Evolutionary conservation across 1,139 yeast species (phyloP), one percentile per base, ranked within the genome.

Genomic region (Candida mesenterica): DNA sequence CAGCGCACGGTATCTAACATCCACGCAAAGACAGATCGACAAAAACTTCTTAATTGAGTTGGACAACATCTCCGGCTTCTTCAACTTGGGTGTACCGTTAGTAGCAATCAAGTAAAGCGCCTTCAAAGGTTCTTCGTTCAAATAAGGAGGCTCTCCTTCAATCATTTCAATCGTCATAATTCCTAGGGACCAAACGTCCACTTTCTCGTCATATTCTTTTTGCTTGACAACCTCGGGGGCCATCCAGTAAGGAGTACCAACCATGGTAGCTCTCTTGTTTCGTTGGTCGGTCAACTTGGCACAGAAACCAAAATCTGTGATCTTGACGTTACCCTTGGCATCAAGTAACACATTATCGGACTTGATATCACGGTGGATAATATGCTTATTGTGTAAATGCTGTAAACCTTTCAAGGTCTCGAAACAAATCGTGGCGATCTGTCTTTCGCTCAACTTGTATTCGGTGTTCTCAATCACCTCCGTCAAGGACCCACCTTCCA

Each of bases 201-300:
- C 97, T 60, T 92, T 92, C 48, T 87, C 96, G 50, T 90, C 98
- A 53, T 92, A 92, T 53, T 89, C 96, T 61, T 89, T 88, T 53
- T 90, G 97, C 61, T 89, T 87, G 36, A 92, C 97, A 33, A 92
- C 97, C 63, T 92, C 98, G 3, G 98, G 98, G 0, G 98, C 98
- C 98, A 92, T 92, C 98, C 98, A 92, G 60, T 92, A 92, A 9
- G 98, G 98, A 0, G 98, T 92, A 26, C 98, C 98, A 4, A 90
- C 98, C 97, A 92, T 89, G 0, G 98, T 92, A 7, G 97, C 97
- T 45, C 98, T 77, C 61, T 92, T 92, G 45, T 84, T 84, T 62
- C 94, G 79, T 57, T 88, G 92, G 45, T 87, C 95, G 2, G 97
- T 92, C 49, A 92, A 72, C 60, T 89, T 89, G 17, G 98, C 98